phyloP scores from a whole-genome alignment of 2,329 filamentous ascomycete species.

The Sporothrix protearum region DNA sequence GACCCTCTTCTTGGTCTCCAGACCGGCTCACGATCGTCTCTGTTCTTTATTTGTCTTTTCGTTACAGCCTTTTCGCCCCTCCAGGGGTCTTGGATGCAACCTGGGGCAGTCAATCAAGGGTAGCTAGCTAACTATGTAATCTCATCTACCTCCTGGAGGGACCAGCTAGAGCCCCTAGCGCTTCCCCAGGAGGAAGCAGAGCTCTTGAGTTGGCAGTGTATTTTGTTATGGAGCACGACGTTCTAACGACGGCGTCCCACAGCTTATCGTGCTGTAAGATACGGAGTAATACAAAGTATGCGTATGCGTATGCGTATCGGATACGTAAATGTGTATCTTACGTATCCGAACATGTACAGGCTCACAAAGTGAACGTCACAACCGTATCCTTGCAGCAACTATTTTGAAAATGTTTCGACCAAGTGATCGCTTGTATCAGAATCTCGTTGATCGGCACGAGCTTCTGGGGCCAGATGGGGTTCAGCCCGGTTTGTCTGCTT shows the following conservation, averaged over 20 bases:
- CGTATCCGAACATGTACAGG: too few species aligned
- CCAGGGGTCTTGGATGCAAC: conserved; percentile 1
- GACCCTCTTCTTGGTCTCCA: not conserved
- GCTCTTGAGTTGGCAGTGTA: not conserved
- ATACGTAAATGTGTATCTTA: too few species aligned
- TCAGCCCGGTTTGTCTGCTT: not conserved
- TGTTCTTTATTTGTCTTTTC: not conserved
- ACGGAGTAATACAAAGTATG: too few species aligned
- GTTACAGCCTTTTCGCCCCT: not conserved
- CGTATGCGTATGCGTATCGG: too few species aligned
- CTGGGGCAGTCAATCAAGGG: not conserved
- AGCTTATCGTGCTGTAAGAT: too few species aligned
- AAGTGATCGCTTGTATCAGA: conserved; percentile 15
- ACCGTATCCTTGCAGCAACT: not conserved
- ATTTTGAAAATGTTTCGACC: conserved; percentile 3
- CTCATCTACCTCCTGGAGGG: conserved; percentile 5
- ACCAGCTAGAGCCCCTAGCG: conserved; percentile 1
- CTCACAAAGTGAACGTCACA: too few species aligned
- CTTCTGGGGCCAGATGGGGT: not conserved
- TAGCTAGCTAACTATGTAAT: not conserved
- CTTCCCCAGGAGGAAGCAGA: not conserved
- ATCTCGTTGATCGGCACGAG: conserved; percentile 3
- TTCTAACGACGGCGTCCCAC: not conserved
- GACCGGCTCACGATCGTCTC: not conserved
- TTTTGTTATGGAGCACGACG: not conserved